Evolutionary conservation across 2,329 filamentous ascomycete species (phyloP).

Genomic region (Curvularia sp.): DNA sequence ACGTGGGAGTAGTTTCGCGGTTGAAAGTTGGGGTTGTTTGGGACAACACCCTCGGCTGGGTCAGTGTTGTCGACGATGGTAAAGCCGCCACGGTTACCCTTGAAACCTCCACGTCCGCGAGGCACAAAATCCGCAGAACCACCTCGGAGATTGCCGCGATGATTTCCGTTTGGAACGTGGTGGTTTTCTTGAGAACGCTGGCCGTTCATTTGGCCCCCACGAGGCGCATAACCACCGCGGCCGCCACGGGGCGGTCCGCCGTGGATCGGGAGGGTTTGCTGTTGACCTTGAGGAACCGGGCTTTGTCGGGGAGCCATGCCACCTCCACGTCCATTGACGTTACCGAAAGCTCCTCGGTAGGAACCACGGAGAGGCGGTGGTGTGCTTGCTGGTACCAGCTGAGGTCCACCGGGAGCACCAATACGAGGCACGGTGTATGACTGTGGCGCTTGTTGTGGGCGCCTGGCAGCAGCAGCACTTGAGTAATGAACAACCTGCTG

Average conservation of each 20-base stretch:
- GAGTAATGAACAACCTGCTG: slow-evolving; percentile 78
- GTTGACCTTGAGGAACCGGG: slow-evolving; percentile 34
- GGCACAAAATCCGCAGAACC: slow-evolving; percentile 43
- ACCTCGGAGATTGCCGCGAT: slow-evolving; percentile 41
- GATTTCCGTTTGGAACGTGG: slow-evolving; percentile 33
- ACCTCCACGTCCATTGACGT: slow-evolving; percentile 54
- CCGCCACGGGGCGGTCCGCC: slow-evolving; percentile 49
- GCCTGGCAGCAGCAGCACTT: slow-evolving; percentile 63
- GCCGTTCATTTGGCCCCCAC: slow-evolving; percentile 40
- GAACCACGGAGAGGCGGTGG: slow-evolving; percentile 66
- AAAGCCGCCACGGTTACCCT: slow-evolving; percentile 53
- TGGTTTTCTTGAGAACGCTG: slow-evolving; percentile 34
- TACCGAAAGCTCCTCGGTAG: slow-evolving; percentile 64
- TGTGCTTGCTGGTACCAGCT: slow-evolving; percentile 63
- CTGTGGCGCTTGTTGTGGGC: slow-evolving; percentile 55
- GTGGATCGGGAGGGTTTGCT: slow-evolving; percentile 51
- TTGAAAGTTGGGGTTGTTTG: slow-evolving; percentile 63
- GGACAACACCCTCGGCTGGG: slow-evolving; percentile 60
- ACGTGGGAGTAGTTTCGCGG: slow-evolving; percentile 55
- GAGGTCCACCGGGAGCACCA: slow-evolving; percentile 64
- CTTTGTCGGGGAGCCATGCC: slow-evolving; percentile 45
- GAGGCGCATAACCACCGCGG: slow-evolving; percentile 48
- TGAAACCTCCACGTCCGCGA: slow-evolving; percentile 51
- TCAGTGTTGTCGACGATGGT: slow-evolving; percentile 59
- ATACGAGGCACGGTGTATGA: slow-evolving; percentile 62